A percentile compares a stretch with the other conserved stretches of the same genome.
Conservation (phyloP, 768 basidiomycete species). For the Pilatotrama ljubarskyi region DNA sequence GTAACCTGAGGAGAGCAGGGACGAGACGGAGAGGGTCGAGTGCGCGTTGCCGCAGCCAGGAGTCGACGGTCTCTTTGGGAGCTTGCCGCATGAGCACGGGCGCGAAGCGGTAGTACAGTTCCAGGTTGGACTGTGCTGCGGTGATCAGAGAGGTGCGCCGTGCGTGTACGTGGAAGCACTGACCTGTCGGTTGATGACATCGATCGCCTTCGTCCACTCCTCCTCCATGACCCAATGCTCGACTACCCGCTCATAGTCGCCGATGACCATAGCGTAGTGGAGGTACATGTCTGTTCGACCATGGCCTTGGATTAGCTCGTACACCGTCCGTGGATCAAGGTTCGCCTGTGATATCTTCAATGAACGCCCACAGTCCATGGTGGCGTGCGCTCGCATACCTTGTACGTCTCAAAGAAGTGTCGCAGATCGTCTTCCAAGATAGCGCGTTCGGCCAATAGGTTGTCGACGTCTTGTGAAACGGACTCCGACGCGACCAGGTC, state of each 20-base stretch:
- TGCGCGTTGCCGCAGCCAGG: slow-evolving; percentile 82
- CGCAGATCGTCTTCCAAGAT: slow-evolving; percentile 92
- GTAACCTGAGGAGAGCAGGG: slow-evolving; percentile 82
- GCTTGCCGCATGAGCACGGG: slow-evolving; percentile 83
- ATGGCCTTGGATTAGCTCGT: slow-evolving; percentile 92
- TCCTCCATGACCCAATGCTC: slow-evolving; percentile 93
- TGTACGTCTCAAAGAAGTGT: slow-evolving; percentile 93
- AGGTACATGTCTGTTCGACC: slow-evolving; percentile 92
- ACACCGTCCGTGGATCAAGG: slow-evolving; percentile 81
- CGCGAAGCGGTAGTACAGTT: slow-evolving; percentile 92
- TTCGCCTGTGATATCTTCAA: slow-evolving; percentile 55
- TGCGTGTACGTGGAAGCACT: slow-evolving; percentile 9
- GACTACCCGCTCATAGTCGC: slow-evolving; percentile 81
- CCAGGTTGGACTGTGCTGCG: slow-evolving; percentile 64
- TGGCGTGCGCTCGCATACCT: slow-evolving; percentile 48
- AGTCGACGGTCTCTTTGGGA: slow-evolving; percentile 88
- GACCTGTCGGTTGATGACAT: slow-evolving; percentile 88
- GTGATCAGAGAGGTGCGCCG: background rate
- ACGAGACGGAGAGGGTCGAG: slow-evolving; percentile 85
- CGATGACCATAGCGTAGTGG: slow-evolving; percentile 80
- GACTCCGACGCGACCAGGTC: slow-evolving; percentile 90
- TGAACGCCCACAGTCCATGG: background rate
- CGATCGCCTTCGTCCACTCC: slow-evolving; percentile 88
- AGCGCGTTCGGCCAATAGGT: slow-evolving; percentile 72
- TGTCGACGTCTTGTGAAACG: slow-evolving; percentile 79